Base-by-base conservation (phyloP, 768 basidiomycete genomes). In the Lanmaoa rubissima region DNA sequence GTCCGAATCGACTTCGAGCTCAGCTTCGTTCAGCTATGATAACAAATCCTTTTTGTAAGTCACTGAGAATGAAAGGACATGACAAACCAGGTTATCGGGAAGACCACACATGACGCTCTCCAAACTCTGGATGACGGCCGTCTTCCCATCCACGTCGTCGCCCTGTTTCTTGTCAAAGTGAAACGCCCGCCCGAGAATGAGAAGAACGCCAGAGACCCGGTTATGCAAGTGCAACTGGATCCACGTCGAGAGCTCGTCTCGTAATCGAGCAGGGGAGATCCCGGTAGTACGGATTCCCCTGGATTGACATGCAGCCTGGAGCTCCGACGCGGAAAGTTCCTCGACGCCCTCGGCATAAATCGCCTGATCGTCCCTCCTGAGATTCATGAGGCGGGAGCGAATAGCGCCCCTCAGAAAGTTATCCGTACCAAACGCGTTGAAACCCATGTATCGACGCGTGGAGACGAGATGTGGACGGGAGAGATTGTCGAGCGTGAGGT, bases 371-470 rank as follows among this genome's bases (percentile, higher is more conserved):
- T 99, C 97, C 42, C 90, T 82, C 51, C 94, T 83, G 61, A 99
- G 81, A 65, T 89, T 82, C 60, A 88, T 77, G 26, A 99, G 79
- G 31, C 93, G 85, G 42, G 84, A 83, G 24, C 94, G 88, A 69
- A 99, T 92, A 36, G 90, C 85, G 36, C 94, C 93, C 45, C 96
- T 89, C 43, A 99, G 81, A 76, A 97, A 98, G 75, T 98, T 98
- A 74, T 99, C 97, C 16, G 97, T 99, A 43, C 97, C 97, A 67
- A 98, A 99, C 3, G 96, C 95, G 74, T 98, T 96, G 66, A 98
- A 83, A 53, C 90, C 92, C 94, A 99, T 97, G 71, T 99, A 98
- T 55, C 94, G 83, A 64, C 88, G 96, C 89, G 96, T 97, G n/a
- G n/a, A n/a, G n/a, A n/a, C n/a, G n/a, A 0, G 93, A 96, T 99